Evolutionary conservation across 1,139 yeast species (phyloP).

Genomic region (Nakaseomyces delphensis): DNA sequence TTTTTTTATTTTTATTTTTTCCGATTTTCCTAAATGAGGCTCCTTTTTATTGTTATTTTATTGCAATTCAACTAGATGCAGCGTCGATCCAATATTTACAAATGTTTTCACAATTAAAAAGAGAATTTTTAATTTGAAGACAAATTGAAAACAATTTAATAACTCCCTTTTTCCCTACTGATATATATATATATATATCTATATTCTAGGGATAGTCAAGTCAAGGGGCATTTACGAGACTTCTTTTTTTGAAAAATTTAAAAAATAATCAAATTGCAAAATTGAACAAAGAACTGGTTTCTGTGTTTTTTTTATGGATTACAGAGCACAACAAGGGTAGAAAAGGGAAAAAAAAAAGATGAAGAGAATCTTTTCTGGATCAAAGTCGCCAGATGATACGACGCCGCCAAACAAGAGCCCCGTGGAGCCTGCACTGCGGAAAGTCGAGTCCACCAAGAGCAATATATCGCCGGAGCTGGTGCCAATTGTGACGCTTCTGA

Average conservation of each 20-base stretch:
- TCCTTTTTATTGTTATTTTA: not conserved
- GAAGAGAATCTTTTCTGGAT: constrained; percentile 19
- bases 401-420: constrained; percentile 4
- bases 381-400: constrained; percentile 12
- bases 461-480: constrained; percentile 53
- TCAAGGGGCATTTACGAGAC: too few relatives aligned
- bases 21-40: too few relatives aligned
- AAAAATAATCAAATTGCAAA: too few relatives aligned
- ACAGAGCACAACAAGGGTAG: not conserved
- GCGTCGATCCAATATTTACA: not conserved
- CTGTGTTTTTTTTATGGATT: not conserved
- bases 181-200: too few relatives aligned
- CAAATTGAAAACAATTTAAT: not conserved
- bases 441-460: not conserved
- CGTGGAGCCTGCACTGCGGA: constrained; percentile 2
- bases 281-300: not conserved
- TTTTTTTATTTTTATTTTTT: not conserved
- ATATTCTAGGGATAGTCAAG: too few relatives aligned
- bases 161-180: not conserved
- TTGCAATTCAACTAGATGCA: not conserved
- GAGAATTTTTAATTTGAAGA: too few relatives aligned
- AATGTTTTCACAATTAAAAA: too few relatives aligned
- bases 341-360: constrained; percentile 7
- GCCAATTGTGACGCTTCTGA: constrained; percentile 63
- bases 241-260: too few relatives aligned